Base-by-base conservation (phyloP, 192 early-diverging fungal genomes). In the Endogone sp. region DNA sequence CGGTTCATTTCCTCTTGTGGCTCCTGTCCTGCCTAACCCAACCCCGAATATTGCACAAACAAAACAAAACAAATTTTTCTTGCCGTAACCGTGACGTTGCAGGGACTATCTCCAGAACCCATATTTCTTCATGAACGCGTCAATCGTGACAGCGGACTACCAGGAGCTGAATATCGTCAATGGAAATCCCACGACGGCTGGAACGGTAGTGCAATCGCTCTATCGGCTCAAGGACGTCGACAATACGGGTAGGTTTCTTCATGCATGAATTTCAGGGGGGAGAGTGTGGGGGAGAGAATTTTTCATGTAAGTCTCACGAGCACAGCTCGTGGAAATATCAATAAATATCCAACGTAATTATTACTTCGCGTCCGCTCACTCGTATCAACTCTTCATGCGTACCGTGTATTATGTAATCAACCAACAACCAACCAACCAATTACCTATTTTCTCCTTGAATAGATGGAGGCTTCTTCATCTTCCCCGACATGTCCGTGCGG, bases 71-170 rank as follows among this genome's bases (percentile, higher is more conserved):
- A 62, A 20, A 71, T 44, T 21, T 60, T 21, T 49, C 6, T 49
- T 49, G 37, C 10, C 59, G 59, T 8, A 60, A 9, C 22, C 59
- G 24, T 10, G 9, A 23, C 59, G 6, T 2, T 24, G 2, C 29
- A 9, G 31, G 27, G 63, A 71, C 26, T 78, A 77, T 64, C 78
- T 86, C 54, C 89, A 91, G 68, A 94, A 94, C 73, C 94, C 96
- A 16, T 95, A 95, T 75, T 94, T 93, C 76, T 98, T 96, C 75
- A 91, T 96, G 90, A 95, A 96, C 70, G 94, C 93, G 2, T 93
- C 93, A 6, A 79, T 98, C 57, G 89, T 93, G 68, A 82, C 85
- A 56, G 84, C 86, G 62, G 89, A 91, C 30, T 86, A 89, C 31
- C 85, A 91, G 57, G 93, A 98, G 75, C 81, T 94, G 10, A 89